These are phyloP conservation scores for Backusella parvicylindrica DNA, from an alignment of 192 early-diverging fungal genomes.

Conservation along the genomic window DNA sequence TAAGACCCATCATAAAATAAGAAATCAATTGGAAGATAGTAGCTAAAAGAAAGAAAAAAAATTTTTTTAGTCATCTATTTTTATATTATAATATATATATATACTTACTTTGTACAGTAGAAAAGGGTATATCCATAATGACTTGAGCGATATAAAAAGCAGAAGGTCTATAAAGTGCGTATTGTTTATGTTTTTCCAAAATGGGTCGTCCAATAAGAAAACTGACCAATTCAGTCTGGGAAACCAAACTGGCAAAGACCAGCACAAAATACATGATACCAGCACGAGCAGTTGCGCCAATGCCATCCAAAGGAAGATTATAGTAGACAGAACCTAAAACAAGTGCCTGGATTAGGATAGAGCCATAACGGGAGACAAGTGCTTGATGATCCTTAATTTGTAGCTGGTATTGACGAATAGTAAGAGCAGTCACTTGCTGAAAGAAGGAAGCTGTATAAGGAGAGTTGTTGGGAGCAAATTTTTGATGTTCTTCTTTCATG, in stretches of 20 bases:
- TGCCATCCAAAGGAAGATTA: conserved; percentile 45
- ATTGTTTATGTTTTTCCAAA: conserved; percentile 76
- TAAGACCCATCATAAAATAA: conserved; percentile 64
- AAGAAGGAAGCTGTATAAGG: conserved; percentile 66
- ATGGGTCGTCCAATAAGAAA: conserved; percentile 69
- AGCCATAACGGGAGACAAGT: conserved; percentile 53
- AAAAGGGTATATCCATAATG: conserved; percentile 49
- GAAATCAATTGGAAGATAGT: conserved; percentile 51
- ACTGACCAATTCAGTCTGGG: conserved; percentile 68
- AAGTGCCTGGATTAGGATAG: conserved; percentile 55
- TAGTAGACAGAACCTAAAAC: conserved; percentile 73
- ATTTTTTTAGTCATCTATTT: neutral
- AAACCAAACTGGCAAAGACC: conserved; percentile 49
- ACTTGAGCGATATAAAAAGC: conserved; percentile 54
- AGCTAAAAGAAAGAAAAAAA: conserved; percentile 35
- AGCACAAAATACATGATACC: conserved; percentile 68
- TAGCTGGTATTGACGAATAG: conserved; percentile 67
- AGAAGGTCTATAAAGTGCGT: conserved; percentile 63
- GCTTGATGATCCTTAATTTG: conserved; percentile 46
- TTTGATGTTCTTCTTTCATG: conserved; percentile 52
- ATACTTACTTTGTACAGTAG: conserved; percentile 33
- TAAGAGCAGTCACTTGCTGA: conserved; percentile 57
- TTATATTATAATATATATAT: neutral
- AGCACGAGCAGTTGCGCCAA: conserved; percentile 75
- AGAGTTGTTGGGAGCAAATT: conserved; percentile 41